Evolutionary conservation across 257 asterid species (phyloP), one percentile per base, ranked within the genome.

Genomic region (Verbascum thapsus): DNA sequence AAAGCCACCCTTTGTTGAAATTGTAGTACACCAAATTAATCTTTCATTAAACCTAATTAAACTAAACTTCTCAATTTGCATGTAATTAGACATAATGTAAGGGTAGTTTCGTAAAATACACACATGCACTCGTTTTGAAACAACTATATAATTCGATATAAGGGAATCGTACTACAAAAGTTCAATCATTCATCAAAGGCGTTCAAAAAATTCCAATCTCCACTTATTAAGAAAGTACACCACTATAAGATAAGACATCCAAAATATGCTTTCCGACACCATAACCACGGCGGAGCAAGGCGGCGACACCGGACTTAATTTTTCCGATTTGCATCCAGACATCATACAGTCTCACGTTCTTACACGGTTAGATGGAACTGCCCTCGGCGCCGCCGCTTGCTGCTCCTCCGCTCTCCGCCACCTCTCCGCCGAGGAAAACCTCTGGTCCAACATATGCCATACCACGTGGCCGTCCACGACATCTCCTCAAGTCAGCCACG

Each of bases 381-480:
- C 83, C 6, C 90, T 91, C 15, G 95, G 80, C 61, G 51, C 84
- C 35, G 70, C 80, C 39, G 73, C 85, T 71, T 72, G 80, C 54
- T 80, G 86, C 80, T 86, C 96, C 59, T 0, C 80, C 74, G 48
- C 80, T 2, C 83, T 91, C 80, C 90, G 64, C 75, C 75, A 16
- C 26, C 83, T 88, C 39, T 83, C 90, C 72, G 63, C 84, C 75
- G 75, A 75, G 20, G 63, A 66, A 22, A 41, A 66, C 68, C 68
- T 88, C 52, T 91, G 96, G 96, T 68, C 74, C 51, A 2, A 61
- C 53, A 61, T 72, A 10, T 91, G 98, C 78, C 79, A 58, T 67
- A 66, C 80, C 45, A 83, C 92, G 38, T 91, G 96, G 96, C 98
- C 98, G 2, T 91, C 96, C 20, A 86, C 96, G 10, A 3, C 68